phyloP scores from a whole-genome alignment of 2,329 filamentous ascomycete species.

The Chrysosporium queenslandicum region DNA sequence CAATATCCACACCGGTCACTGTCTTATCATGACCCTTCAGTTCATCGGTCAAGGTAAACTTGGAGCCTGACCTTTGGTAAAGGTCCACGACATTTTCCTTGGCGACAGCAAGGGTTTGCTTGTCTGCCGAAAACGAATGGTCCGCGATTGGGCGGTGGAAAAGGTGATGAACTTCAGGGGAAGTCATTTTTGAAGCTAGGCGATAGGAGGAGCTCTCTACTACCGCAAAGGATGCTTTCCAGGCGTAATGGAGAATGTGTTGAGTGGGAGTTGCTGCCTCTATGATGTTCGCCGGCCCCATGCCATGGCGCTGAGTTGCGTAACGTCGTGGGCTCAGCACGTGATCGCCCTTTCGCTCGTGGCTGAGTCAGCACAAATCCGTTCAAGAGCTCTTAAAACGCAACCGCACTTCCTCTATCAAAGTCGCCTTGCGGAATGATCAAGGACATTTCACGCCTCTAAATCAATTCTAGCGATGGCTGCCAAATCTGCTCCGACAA shows the following conservation, averaged over 20 bases:
- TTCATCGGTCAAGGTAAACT: conserved; percentile 80
- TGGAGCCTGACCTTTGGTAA: conserved; percentile 61
- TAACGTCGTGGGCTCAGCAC: too few relatives aligned
- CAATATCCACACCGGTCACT: conserved; percentile 92
- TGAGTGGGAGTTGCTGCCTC: too few relatives aligned
- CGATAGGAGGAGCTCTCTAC: conserved; percentile 99
- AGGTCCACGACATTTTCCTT: conserved; percentile 85
- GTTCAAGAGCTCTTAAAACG: too few relatives aligned
- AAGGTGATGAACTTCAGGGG: conserved; percentile 87
- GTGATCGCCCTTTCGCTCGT: too few relatives aligned
- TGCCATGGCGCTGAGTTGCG: too few relatives aligned
- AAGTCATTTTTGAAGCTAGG: conserved; percentile 52
- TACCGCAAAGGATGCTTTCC: conserved; percentile 49
- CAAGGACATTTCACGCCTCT: neutral
- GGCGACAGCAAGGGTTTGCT: conserved; percentile 76
- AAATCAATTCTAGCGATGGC: conserved; percentile 24
- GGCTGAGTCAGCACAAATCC: neutral
- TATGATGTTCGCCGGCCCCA: too few relatives aligned
- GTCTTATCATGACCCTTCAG: conserved; percentile 95
- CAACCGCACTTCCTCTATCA: too few relatives aligned
- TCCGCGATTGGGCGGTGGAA: conserved; percentile 95
- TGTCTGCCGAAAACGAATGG: conserved; percentile 95
- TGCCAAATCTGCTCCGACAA: conserved; percentile 23
- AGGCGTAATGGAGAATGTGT: neutral
- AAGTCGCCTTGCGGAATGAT: neutral